Base-by-base conservation (phyloP, 176 grass and related monocot genomes). In the Aegilops umbellulata region DNA sequence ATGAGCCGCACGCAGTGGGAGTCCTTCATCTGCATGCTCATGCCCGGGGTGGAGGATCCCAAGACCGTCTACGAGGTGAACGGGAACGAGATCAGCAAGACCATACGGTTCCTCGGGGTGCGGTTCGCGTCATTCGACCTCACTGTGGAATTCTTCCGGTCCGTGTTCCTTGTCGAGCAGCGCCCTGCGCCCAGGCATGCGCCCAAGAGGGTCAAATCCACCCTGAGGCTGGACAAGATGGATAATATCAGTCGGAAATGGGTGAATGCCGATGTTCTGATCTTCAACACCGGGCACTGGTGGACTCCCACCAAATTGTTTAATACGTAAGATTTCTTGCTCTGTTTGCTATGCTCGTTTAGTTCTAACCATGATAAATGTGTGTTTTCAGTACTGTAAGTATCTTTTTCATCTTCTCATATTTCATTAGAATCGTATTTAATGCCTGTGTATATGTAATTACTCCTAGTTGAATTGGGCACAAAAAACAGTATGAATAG, bases 1-100 rank as follows among this genome's bases (percentile, higher is more conserved):
- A 99, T 99, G 97, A 99, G 97, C 86, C 97, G 97, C 89, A 93
- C 97, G 19, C 97, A 96, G 77, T 99, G 97, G 97, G 97, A 99
- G 24, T 99, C 97, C 29, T 94, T 99, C 82, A 96, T 99, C 79
- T 99, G 97, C 85, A 96, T 99, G 97, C 92, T 99, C 39, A 96
- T 96, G 97, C 69, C 89, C 25, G 97, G 90, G 29, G 94, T 99
- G 79, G 78, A 86, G 31, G 90, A 99, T 34, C 92, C 88, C 74
- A 83, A 86, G 69, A 87, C 82, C 13, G 92, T 96, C 32, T 96
- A 91, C 74, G 97, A 99, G 89, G 85, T 94, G 61, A 93, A 99
- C 80, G 94, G 94, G 36, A 96, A 91, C 69, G 71, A 91, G 80
- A 96, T 99, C 87, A 91, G 82, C 41, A 99, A 99, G 85, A 91